Base-by-base conservation (phyloP, 2,329 filamentous ascomycete species). In the Botrytis deweyae region DNA sequence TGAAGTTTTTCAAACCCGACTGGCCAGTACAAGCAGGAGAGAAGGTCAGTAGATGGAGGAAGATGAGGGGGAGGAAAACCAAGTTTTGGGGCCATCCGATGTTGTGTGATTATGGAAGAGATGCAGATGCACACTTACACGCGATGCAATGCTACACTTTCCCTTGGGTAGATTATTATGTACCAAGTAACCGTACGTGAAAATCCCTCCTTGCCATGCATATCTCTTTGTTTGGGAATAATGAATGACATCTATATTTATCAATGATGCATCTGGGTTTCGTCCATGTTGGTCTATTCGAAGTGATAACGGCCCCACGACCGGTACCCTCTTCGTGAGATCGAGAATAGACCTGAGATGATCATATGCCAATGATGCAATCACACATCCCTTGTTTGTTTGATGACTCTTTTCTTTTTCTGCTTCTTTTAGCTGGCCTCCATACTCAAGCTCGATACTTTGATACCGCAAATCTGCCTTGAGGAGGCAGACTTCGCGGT, bases 211-310 rank as follows among this genome's bases (percentile, higher is more conserved):
- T 36, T 58, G 36, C 49, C 40, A 68, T 68, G 63, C 70, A 72
- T 68, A 59, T 46, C 9, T 59, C 40, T 29, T 61, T 25, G 70
- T 68, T 72, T 68, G 36, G 38, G 69, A 72, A 42, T 72, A 61
- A 65, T 62, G 67, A 64, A 74, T 46, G 46, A 61, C 3, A 42
- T n/a, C 70, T 72, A 72, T 72, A 68, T 72, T 68, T 72, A 72
- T 44, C 62, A 72, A 67, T n/a, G 38, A 14, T 55, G 25, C 36
- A 55, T 72, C n/a, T 42, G 25, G 8, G 9, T 36, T 38, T 61
- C n/a, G n/a, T 61, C 18, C n/a, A 59, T 61, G 40, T 12, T 63
- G 40, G 33, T 64, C 65, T 29, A n/a, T 29, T 68, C 25, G 36
- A 40, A 42, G 65, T 55, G 65, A 9, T 52, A 20, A 52, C 29